Percentiles rank a stretch among this genome's conserved stretches.
phyloP scores from a whole-genome alignment of 768 basidiomycete genomes.

The Auriscalpium microsporum region DNA sequence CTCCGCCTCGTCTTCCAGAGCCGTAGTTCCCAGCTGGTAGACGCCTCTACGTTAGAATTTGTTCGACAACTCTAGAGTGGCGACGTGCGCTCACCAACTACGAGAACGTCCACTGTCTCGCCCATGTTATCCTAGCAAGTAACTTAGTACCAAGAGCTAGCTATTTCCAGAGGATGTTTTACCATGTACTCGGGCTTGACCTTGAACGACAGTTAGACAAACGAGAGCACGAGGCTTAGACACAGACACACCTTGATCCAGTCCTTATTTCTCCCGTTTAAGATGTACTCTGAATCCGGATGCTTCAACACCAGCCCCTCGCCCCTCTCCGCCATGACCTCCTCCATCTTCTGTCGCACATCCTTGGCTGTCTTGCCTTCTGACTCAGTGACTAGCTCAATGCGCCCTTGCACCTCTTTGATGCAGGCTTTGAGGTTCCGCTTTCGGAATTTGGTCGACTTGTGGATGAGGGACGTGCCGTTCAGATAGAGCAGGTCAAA shows the following conservation, averaged over 20 bases:
- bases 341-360: constrained; percentile 71
- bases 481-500: constrained; percentile 92
- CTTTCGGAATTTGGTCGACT: constrained; percentile 69
- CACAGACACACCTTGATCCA: constrained; percentile 76
- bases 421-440: constrained; percentile 64
- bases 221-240: background rate
- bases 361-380: constrained; percentile 76
- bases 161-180: constrained; percentile 1
- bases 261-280: constrained; percentile 82
- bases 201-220: constrained; percentile 22
- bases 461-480: constrained; percentile 66
- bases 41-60: background rate
- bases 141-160: background rate
- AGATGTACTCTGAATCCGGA: constrained; percentile 64
- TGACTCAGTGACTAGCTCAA: constrained; percentile 70
- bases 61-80: background rate
- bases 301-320: constrained; percentile 94
- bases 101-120: constrained; percentile 86
- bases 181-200: constrained; percentile 89
- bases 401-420: constrained; percentile 60
- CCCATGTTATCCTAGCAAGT: constrained; percentile 72
- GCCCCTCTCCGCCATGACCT: constrained; percentile 76
- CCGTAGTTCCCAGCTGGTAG: constrained; percentile 81
- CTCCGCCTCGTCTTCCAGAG: constrained; percentile 75
- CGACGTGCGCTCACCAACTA: constrained; percentile 56